Base-by-base conservation (phyloP, 2,329 filamentous ascomycete species). In the Arthrobotrys sphaeroides region DNA sequence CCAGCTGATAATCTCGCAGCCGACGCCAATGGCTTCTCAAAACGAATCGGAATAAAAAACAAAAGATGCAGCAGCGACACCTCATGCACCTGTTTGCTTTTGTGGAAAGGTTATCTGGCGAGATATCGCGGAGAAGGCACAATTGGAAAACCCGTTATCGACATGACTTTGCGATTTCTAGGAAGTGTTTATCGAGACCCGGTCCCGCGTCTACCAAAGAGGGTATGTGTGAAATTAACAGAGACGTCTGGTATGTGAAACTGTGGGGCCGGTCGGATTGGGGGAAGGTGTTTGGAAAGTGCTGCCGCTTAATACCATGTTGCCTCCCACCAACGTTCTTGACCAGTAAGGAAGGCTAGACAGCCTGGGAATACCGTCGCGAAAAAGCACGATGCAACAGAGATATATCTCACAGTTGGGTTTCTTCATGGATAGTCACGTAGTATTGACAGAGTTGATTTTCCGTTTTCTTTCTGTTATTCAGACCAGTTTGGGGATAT, bases 271-370 rank as follows among this genome's bases (percentile, higher is more conserved):
- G 42, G 45, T 75, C 53, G 57, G 55, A 36, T 69, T 75, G 45
- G 53, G 31, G 70, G 62, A 43, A 59, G 62, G 70, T 61, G 61
- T 66, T 66, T 73, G 70, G 70, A 67, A 67, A 68, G 53, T 64
- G 61, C 31, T 73, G 61, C 69, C 69, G 70, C 70, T 65, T 59
- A 55, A 68, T 31, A 47, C 20, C 49, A 60, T 36, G 40, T 67
- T 38, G 49, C 61, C 45, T 57, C 62, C 53, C 31, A 51, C 26
- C 38, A 26, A 67, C 49, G n/a, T 33, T 24, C 42, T 57, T 33
- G 40, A 43, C 67, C 59, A 65, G 67, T 65, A 38, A 72, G 67
- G 51, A 72, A 40, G 36, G 47, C 67, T 55, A 72, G 59, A 64
- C 67, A 38, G 67, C 42, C 49, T 72, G 47, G 59, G 64, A 68